Evolutionary conservation across 345 rosid species (phyloP), one percentile per base, ranked within the genome.

Genomic region (Bretschneidera sinensis): DNA sequence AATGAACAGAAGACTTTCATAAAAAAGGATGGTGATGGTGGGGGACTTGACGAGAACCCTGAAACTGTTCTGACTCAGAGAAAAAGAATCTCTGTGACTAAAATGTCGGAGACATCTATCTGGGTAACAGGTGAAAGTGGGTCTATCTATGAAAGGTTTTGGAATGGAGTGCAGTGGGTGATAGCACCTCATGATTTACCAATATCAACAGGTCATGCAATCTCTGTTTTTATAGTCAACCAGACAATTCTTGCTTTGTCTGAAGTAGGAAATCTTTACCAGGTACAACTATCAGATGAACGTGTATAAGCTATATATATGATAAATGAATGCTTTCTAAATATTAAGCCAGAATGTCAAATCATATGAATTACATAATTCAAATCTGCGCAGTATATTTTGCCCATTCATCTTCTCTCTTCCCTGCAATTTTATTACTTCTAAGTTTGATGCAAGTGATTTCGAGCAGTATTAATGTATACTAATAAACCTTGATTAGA

Each of bases 111-210:
- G 51, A 55, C 78, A 24, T 86, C 87, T 19, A 69, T 84, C 20
- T 86, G 92, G 92, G 71, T 86, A 39, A 83, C 89, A 13, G 85
- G 89, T 28, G 77, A 78, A 62, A 84, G 92, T 60, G 85, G 92
- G 39, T 72, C 81, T 3, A 77, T 81, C 63, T 80, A 83, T 49
- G 89, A 86, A 78, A 78, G 89, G 75, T 86, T 78, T 65, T 86
- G 89, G 89, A 86, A 86, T 76, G 85, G 89, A 57, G 84, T 84
- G 15, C 87, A 78, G 66, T 84, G 89, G 94, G 89, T 80, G 54
- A 63, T 80, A 51, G 89, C 85, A 9, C 94, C 85, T 9, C 92
- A 80, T 64, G 84, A 84, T 57, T 76, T 83, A 24, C 81, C 83
- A 5, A 0, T 65, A 21, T 59, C 74, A 17, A 78, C 82, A 17